Base-by-base conservation (phyloP, 1,139 yeast species). In the Kurtzmaniella natalensis region DNA sequence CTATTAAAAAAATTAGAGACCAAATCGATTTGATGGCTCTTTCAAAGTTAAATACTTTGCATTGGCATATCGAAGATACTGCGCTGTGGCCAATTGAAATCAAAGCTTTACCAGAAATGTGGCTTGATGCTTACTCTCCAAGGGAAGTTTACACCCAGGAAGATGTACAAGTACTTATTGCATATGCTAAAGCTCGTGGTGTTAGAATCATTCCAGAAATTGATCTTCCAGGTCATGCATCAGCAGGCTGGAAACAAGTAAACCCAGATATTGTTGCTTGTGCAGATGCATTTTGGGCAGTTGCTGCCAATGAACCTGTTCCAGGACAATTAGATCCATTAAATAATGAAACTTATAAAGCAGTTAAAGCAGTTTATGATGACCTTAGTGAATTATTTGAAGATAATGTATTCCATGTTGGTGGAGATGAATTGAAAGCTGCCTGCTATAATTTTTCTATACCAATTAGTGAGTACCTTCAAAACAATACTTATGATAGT, bases 221-320 rank as follows among this genome's bases (percentile, higher is more conserved):
- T 14, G 77, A 71, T 39, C 48, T 67, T 53, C 76, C 76, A 1
- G 75, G 73, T 2, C 77, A 71, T 46, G 55, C 73, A 7, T 53
- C 63, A 25, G 62, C 73, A 9, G 76, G 76, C 2, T 70, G 70
- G 68, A 46, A 46, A 26, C 57, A 53, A 36, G 50, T 66, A 14
- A 62, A 65, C 38, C 55, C 63, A 1, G 47, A 50, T 7, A 41
- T 67, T 21, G 51, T 69, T 14, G 53, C 61, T 8, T 68, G 74
- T 50, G 59, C 53, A 2, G 41, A 58, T 28, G 47, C 54, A 1
- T 55, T 59, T 52, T 63, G 68, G 68, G 41, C 55, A 9, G 47
- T 50, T 32, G 55, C 61, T 15, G 69, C 74, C 1, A 59, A 51
- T n/a, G 72, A 69, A 43, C 73, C 76, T 10, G 68, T 69, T 14